Evolutionary conservation across 1,139 yeast species (phyloP), one percentile per base, ranked within the genome.

Genomic region (Suhomyces choctaworum): DNA sequence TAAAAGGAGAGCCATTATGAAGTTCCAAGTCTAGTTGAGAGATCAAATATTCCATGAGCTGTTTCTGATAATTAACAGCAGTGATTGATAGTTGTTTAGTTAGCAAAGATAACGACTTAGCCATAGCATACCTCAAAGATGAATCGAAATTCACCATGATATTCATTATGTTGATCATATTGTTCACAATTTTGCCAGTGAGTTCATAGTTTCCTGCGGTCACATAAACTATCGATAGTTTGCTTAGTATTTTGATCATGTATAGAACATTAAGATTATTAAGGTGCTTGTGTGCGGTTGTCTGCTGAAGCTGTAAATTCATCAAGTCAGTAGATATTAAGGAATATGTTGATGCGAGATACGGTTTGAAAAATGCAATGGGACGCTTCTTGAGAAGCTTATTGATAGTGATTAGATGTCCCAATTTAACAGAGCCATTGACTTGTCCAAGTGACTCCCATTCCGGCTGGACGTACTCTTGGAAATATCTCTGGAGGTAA

Each of bases 401-500:
- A 40, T 69, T 68, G 10, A 70, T 45, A 2, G 66, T 60, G 49
- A 69, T 58, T 26, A 67, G 46, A 40, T 66, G 66, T 1, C 75
- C 70, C 35, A 68, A 51, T 37, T 60, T 63, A 7, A 40, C 40
- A 3, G 47, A 41, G 2, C 52, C 52, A 16, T 40, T 41, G 4
- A 44, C 28, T 5, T 36, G 28, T 5, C 38, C 42, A 14, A 47
- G 39, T 24, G 39, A 34, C 23, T 28, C 29, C 63, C 61, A 60
- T 9, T 38, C 46, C 2, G 39, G 40, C n/a, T 39, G 37, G 7
- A 37, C 42, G 20, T 29, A 36, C 0, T 34, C 29, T 0, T 28
- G 22, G 11, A 64, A 44, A 42, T 63, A 68, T 1, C 20, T n/a
- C 2, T 43, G 30, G 12, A 65, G 42, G 11, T 52, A 34, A 3